Base-by-base conservation (phyloP, 2,329 filamentous ascomycete genomes). In the Lachnellula willkommii region DNA sequence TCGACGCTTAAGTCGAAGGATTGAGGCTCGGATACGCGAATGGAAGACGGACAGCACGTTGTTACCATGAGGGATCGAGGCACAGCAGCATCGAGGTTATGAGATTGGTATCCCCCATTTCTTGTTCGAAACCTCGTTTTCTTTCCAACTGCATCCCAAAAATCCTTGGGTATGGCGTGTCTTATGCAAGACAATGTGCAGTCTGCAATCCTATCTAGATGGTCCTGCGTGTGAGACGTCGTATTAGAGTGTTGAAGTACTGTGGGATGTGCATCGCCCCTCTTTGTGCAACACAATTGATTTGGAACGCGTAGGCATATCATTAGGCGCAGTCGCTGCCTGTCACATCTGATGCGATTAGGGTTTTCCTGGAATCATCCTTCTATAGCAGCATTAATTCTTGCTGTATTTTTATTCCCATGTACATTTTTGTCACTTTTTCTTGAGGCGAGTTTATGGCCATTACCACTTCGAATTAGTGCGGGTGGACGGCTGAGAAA, bases 401-500 rank as follows among this genome's bases (percentile, higher is more conserved):
- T 40, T 40, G 7, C 9, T 26, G 15, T 26, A 17, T 20, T 45
- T 11, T 45, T 40, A 12, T 40, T 15, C 37, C 14, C 37, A 40
- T 36, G 26, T 52, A 11, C 14, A 37, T 28, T 48, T 8, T n/a
- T 39, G n/a, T 15, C 39, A 12, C 32, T 46, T 24, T 47, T 26
- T 20, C n/a, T 28, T 32, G 20, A 28, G 28, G 40, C 24, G n/a
- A 12, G 14, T 20, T 28, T 49, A 15, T 20, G 36, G 36, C 36
- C 20, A 12, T 36, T 50, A n/a, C 52, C 48, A n/a, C 42, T 40
- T 26, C 50, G 50, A 11, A 47, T 9, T 24, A 47, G 45, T 5
- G 42, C 36, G 24, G 47, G 47, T 14, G 50, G 57, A 8, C 52
- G 53, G 22, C 17, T 59, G 11, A 56, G 42, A 37, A 56, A 48